These are phyloP conservation scores for Rauvolfia tetraphylla DNA, from an alignment of 257 asterid genomes.

Conservation along the genomic window DNA sequence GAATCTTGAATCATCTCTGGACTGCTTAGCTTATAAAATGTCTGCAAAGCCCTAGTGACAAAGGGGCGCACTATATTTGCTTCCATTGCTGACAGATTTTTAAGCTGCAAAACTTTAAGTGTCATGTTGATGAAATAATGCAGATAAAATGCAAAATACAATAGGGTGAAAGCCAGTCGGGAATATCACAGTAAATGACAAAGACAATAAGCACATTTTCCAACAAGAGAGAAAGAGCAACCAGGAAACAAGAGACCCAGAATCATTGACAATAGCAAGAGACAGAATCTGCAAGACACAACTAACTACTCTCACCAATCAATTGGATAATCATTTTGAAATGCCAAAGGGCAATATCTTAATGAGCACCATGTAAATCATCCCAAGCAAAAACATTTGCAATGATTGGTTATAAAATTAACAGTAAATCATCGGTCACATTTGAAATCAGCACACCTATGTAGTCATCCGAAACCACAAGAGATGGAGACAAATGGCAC, in stretches of 20 bases:
- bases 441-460: not conserved
- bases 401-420: not conserved
- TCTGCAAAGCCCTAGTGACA: constrained; percentile 77
- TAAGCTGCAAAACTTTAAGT: constrained; percentile 55
- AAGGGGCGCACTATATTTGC: constrained; percentile 91
- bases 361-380: not conserved
- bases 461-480: not conserved
- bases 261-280: not conserved
- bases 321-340: not conserved
- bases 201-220: not conserved
- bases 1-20: constrained; percentile 78
- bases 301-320: not conserved
- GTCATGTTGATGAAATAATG: constrained; percentile 4
- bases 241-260: not conserved
- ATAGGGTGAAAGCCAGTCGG: not conserved
- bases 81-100: constrained; percentile 91
- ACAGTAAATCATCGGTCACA: not conserved
- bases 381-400: not conserved
- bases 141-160: not conserved
- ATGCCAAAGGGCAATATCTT: not conserved
- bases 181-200: not conserved
- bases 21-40: constrained; percentile 63
- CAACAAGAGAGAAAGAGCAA: not conserved
- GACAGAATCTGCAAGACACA: not conserved
- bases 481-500: not conserved